Conservation (phyloP, 78 protist species). For the Mantamonas sphyraenae region DNA sequence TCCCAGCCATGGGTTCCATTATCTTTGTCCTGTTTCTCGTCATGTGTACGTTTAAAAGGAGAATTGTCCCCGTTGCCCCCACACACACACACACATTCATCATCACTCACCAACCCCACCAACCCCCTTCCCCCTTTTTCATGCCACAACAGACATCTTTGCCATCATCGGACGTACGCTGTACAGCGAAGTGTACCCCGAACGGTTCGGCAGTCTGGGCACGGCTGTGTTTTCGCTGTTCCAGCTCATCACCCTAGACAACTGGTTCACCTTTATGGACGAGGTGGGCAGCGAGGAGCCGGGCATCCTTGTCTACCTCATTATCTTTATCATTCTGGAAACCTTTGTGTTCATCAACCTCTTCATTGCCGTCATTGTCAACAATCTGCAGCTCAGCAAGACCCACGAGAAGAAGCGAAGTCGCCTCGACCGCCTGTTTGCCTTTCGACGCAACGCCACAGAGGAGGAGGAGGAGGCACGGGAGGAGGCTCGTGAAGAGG, state of each 20-base stretch:
- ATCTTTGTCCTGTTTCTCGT: not conserved
- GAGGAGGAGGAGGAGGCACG: not conserved
- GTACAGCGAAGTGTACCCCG: not conserved
- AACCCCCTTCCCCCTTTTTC: too few species aligned
- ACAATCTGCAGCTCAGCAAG: conserved; percentile 2
- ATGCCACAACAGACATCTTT: conserved; percentile 6
- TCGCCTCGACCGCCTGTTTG: not conserved
- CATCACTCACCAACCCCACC: too few species aligned
- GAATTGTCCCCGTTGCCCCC: not conserved
- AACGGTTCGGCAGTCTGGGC: conserved; percentile 12
- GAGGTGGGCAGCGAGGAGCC: not conserved
- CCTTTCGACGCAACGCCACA: not conserved
- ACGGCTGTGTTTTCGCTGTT: not conserved
- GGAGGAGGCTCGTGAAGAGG: not conserved
- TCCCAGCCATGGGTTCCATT: conserved; percentile 11
- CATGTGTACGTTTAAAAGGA: too few species aligned
- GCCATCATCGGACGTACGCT: conserved; percentile 1
- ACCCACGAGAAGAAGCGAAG: not conserved
- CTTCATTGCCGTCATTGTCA: conserved; percentile 18
- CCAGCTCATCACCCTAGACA: conserved; percentile 21
- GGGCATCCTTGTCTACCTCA: not conserved
- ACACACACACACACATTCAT: too few species aligned
- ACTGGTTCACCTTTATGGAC: conserved; percentile 11
- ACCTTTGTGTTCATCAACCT: conserved; percentile 20
- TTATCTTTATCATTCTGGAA: conserved; percentile 7